Percentiles rank a stretch among this genome's conserved stretches.
Evolutionary conservation across 805 yeast genomes (phyloP).

Genomic region (Wickerhamiella azymoides): DNA sequence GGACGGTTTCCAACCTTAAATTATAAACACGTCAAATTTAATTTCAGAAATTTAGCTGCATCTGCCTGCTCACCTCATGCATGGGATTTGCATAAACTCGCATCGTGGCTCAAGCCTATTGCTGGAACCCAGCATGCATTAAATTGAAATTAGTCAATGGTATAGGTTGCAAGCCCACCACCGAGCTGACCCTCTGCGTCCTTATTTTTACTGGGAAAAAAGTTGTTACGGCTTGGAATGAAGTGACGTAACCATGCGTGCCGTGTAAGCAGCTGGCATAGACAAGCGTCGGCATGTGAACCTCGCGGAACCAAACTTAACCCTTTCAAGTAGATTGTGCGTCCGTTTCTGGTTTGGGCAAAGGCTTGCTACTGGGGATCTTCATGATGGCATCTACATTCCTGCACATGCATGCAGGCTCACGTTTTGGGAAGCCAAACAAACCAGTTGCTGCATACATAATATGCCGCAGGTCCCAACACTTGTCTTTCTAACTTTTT

Average conservation of each 20-base stretch:
- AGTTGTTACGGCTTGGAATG: neutral
- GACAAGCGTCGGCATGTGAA: neutral
- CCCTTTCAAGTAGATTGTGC: neutral
- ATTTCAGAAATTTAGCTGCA: too few relatives aligned
- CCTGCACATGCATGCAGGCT: slow-evolving; percentile 6
- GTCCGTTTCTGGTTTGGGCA: neutral
- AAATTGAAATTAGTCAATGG: too few relatives aligned
- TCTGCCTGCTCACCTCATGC: too few relatives aligned
- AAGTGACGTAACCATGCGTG: slow-evolving; percentile 5
- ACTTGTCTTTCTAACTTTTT: neutral
- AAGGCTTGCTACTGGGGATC: neutral
- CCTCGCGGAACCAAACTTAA: neutral
- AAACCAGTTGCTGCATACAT: slow-evolving; percentile 9
- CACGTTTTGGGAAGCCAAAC: slow-evolving; percentile 7
- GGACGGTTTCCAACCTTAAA: too few relatives aligned
- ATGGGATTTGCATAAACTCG: too few relatives aligned
- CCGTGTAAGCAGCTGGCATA: neutral
- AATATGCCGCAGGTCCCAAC: neutral
- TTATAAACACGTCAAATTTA: too few relatives aligned
- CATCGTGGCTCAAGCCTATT: too few relatives aligned
- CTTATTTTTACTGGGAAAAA: slow-evolving; percentile 1
- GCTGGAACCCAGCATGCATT: too few relatives aligned
- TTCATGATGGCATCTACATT: neutral
- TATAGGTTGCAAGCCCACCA: too few relatives aligned
- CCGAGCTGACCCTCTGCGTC: slow-evolving; percentile 3